phyloP scores from a whole-genome alignment of 164 flowering plant species.

The Chimonanthus praecox region DNA sequence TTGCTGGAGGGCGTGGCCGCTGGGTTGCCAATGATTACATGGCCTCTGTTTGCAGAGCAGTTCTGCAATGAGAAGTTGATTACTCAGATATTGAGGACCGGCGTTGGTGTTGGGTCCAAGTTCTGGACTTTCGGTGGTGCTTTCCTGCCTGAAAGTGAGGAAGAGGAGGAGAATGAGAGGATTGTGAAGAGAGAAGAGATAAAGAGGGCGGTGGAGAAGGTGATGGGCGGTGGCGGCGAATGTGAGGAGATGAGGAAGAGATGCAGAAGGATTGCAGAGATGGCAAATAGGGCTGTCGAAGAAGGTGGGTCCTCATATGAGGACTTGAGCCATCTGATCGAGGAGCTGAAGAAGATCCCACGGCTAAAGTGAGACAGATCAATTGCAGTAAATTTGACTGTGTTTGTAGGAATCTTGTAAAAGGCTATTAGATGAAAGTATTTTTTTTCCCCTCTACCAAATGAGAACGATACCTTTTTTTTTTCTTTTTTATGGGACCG shows the following conservation, averaged over 20 bases:
- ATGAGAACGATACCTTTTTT: too few relatives aligned
- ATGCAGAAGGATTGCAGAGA: not conserved
- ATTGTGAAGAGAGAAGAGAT: constrained; percentile 12
- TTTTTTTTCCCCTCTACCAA: too few relatives aligned
- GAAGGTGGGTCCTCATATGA: constrained; percentile 32
- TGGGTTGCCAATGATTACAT: constrained; percentile 22
- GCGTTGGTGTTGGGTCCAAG: too few relatives aligned
- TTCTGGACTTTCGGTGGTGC: not conserved
- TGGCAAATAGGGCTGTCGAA: constrained; percentile 30
- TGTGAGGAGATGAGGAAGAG: constrained; percentile 7
- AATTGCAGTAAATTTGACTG: too few relatives aligned
- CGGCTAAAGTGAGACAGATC: not conserved
- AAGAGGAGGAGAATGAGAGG: not conserved
- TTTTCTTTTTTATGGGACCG: too few relatives aligned
- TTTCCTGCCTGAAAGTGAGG: not conserved
- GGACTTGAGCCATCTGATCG: constrained; percentile 14
- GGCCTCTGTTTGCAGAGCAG: constrained; percentile 34
- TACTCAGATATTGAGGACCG: too few relatives aligned
- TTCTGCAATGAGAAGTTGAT: constrained; percentile 33
- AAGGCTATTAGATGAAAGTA: too few relatives aligned
- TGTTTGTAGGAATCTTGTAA: too few relatives aligned
- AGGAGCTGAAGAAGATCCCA: constrained; percentile 8
- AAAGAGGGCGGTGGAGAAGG: constrained; percentile 14
- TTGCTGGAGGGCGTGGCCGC: too few relatives aligned
- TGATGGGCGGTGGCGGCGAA: constrained; percentile 29